These are phyloP conservation scores for Botrytis hyacinthi DNA, from an alignment of 2,329 filamentous ascomycete genomes.

Conservation along the genomic window DNA sequence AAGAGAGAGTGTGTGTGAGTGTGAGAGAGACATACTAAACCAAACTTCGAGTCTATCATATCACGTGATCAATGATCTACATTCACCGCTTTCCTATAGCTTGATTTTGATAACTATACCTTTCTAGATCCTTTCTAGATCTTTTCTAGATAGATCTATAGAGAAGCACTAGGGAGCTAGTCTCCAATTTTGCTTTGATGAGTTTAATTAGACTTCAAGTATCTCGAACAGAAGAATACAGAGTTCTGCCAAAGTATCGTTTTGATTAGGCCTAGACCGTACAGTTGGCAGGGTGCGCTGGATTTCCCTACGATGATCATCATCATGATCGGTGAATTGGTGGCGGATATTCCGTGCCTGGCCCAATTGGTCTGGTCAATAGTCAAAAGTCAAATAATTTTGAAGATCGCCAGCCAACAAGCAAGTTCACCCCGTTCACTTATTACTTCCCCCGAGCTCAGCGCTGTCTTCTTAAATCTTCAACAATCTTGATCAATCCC, in stretches of 20 bases:
- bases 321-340: background rate
- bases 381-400: conserved; percentile 10
- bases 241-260: background rate
- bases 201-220: background rate
- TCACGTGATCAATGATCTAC: background rate
- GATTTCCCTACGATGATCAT: background rate
- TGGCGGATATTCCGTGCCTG: conserved; percentile 3
- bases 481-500: background rate
- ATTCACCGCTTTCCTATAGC: background rate
- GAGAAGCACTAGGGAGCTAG: background rate
- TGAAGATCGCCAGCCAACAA: background rate
- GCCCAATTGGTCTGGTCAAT: background rate
- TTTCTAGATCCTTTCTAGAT: background rate
- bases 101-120: background rate
- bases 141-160: background rate
- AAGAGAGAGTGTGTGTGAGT: background rate
- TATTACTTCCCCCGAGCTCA: background rate
- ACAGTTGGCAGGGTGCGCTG: background rate
- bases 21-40: background rate
- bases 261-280: background rate
- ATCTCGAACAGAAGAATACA: background rate
- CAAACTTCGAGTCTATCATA: background rate
- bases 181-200: background rate
- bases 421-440: background rate
- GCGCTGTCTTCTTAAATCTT: background rate